Base-by-base conservation (phyloP, 2,329 filamentous ascomycete species). In the Drechslera avenae region DNA sequence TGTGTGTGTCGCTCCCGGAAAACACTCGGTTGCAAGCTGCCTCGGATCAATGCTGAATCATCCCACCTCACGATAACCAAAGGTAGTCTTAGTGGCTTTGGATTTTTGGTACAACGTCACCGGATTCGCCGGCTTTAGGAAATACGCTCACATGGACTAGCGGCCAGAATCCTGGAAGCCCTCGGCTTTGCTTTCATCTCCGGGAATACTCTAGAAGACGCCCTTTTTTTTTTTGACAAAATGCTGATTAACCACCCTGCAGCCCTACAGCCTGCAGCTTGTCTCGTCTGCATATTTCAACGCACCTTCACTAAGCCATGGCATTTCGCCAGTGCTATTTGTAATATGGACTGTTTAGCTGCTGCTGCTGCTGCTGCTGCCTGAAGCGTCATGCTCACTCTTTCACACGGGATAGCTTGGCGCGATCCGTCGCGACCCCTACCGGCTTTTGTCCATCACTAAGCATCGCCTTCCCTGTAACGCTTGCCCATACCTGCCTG, bases 201-300 rank as follows among this genome's bases (percentile, higher is more conserved):
- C n/a, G 47, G 56, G 37, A 60, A 39, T 52, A 39, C 56, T 54
- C 58, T 37, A 46, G 50, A 59, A 58, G 46, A 36, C 52, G 44
- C 47, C 50, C 36, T 39, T 9, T 40, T 55, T 40, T 39, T 9
- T 40, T 55, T 40, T 30, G 46, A 44, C 32, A 35, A 31, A 19
- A 36, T 41, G 53, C 54, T 46, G 45, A 58, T 47, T 35, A 49
- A 41, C 44, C 42, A 48, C 32, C 26, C 46, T 55, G 52, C 51
- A 54, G 51, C 51, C 52, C 48, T 44, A 21, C 5, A 9, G 21
- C 28, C 28, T 19, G 21, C 32, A 33, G 16, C 37, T n/a, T 37
- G 26, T 32, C 26, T 23, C 35, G n/a, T 21, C 19, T 46, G 43
- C 43, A 54, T 30, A 33, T 18, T 47, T 30, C 33, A 10, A 16